phyloP scores from a whole-genome alignment of 1,284 basidiomycete genomes.

The Sphagnurus paluster region DNA sequence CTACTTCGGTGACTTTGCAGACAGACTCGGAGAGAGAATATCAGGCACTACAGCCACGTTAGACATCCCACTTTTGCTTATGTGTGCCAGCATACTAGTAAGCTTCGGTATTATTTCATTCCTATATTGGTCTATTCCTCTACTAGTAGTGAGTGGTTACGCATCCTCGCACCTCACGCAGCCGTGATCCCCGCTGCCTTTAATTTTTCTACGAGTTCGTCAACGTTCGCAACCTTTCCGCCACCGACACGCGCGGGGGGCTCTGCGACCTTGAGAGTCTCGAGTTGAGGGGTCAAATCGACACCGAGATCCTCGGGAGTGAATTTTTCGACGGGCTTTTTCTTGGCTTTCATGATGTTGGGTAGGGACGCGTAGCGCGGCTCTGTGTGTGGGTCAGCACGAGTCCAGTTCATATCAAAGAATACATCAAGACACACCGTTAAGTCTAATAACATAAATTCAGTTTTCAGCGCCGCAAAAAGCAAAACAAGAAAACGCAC shows the following conservation, averaged over 20 bases:
- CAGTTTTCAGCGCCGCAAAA: neutral
- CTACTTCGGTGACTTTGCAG: too few relatives aligned
- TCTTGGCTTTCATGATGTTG: constrained; percentile 99
- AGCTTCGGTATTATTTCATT: too few relatives aligned
- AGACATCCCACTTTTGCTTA: too few relatives aligned
- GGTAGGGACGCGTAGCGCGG: constrained; percentile 93
- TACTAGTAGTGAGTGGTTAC: too few relatives aligned
- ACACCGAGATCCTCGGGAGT: constrained; percentile 83
- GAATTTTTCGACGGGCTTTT: constrained; percentile 92
- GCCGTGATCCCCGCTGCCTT: constrained; percentile 84
- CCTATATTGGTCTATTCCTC: too few relatives aligned
- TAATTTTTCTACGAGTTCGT: constrained; percentile 88
- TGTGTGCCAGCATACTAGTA: too few relatives aligned
- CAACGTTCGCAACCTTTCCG: constrained; percentile 87
- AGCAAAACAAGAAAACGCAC: constrained; percentile 42
- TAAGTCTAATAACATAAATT: constrained; percentile 41
- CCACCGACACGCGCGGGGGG: constrained; percentile 92
- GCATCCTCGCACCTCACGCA: constrained; percentile 36
- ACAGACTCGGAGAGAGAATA: too few relatives aligned
- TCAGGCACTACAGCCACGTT: too few relatives aligned
- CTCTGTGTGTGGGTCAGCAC: constrained; percentile 46
- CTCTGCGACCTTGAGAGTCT: constrained; percentile 90
- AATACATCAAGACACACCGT: constrained; percentile 41
- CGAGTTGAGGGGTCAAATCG: constrained; percentile 78
- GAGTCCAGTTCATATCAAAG: neutral